Evolutionary conservation across 805 yeast genomes (phyloP).

Genomic region (Candida golubevii): DNA sequence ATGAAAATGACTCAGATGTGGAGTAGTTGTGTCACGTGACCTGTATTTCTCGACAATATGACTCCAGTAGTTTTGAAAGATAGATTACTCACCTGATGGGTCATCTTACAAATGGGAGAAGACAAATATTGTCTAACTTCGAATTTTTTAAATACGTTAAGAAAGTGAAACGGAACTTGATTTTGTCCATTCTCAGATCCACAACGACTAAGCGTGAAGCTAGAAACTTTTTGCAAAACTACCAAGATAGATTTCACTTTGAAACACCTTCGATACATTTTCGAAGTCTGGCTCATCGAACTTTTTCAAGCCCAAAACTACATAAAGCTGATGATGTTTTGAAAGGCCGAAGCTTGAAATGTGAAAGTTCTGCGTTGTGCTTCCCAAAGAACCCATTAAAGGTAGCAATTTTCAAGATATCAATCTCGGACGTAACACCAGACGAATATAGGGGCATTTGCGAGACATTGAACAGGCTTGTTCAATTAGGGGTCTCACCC

Average conservation of each 20-base stretch:
- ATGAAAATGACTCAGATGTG: conserved; percentile 8
- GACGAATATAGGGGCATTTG: conserved; percentile 45
- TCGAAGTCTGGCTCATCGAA: neutral
- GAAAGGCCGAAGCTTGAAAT: too few relatives aligned
- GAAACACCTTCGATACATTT: neutral
- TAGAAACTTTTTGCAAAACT: conserved; percentile 68
- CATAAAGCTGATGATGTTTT: neutral
- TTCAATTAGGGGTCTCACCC: conserved; percentile 69
- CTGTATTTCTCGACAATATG: neutral
- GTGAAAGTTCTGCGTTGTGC: too few relatives aligned
- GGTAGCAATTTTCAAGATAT: conserved; percentile 53
- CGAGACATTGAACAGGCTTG: conserved; percentile 51
- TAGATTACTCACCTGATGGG: conserved; percentile 19
- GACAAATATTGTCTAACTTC: conserved; percentile 36
- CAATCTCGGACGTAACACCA: conserved; percentile 31
- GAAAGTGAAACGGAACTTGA: conserved; percentile 58
- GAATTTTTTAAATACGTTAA: conserved; percentile 31
- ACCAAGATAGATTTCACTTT: conserved; percentile 44
- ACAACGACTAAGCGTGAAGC: conserved; percentile 96
- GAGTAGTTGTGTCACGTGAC: conserved; percentile 14
- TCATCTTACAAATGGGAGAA: conserved; percentile 23
- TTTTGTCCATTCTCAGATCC: conserved; percentile 79
- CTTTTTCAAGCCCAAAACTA: neutral
- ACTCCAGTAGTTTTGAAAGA: too few relatives aligned
- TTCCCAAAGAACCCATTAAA: conserved; percentile 33